A percentile compares a stretch with the other conserved stretches of the same genome.
Conservation (phyloP, 495 filamentous ascomycete genomes). For the Aspergillus conjunctus region DNA sequence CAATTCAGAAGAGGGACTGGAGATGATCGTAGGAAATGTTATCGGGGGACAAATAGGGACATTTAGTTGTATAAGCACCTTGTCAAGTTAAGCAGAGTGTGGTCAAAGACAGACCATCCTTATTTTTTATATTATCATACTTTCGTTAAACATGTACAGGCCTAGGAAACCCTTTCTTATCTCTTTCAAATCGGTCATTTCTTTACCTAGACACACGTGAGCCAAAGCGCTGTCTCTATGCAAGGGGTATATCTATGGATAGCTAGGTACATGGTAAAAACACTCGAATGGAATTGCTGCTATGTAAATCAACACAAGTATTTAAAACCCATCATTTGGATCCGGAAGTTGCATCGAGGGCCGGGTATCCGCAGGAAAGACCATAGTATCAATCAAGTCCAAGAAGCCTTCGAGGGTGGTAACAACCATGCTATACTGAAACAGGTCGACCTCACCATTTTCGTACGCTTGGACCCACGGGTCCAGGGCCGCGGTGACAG, state of each 20-base stretch:
- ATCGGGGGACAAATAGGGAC: no score
- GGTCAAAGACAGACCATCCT: no score
- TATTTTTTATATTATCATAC: no score
- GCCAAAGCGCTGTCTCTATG: neutral
- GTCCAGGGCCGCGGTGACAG: neutral
- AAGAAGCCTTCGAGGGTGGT: neutral
- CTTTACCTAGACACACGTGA: neutral
- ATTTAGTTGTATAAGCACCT: no score
- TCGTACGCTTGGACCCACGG: slow-evolving; percentile 1
- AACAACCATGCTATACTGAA: slow-evolving; percentile 2
- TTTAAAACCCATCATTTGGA: neutral
- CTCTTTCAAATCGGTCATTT: no score
- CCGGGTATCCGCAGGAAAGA: neutral
- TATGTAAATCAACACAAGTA: neutral
- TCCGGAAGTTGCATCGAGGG: neutral
- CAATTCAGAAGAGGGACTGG: no score
- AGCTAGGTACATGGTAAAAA: neutral
- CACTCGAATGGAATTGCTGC: neutral
- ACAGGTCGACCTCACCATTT: neutral
- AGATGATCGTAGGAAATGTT: no score
- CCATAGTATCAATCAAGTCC: neutral
- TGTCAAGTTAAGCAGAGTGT: no score
- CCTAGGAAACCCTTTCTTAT: no score
- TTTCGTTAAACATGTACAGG: no score
- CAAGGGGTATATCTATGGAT: slow-evolving; percentile 2